Evolutionary conservation across 2,329 filamentous ascomycete species (phyloP).

Genomic region (Fusarium tricinctum): DNA sequence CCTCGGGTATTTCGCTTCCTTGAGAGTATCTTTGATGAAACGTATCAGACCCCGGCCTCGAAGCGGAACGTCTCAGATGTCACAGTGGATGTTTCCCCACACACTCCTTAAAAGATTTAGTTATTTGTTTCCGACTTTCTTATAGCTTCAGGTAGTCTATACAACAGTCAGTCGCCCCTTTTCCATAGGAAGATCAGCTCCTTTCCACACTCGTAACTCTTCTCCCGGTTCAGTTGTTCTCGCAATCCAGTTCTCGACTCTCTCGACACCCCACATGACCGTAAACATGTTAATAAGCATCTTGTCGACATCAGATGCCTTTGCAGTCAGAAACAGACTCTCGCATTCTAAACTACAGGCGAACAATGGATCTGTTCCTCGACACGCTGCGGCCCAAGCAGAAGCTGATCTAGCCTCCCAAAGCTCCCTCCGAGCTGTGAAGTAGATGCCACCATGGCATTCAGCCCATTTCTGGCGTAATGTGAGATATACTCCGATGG

Average conservation of each 20-base stretch:
- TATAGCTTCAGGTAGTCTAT: neutral
- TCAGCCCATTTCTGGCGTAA: conserved; percentile 23
- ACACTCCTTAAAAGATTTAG: accelerated
- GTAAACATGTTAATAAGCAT: conserved; percentile 18
- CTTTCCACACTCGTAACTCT: neutral
- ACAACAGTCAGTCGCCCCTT: neutral
- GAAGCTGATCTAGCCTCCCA: conserved; percentile 2
- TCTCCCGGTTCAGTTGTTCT: neutral
- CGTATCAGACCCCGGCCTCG: conserved; percentile 20
- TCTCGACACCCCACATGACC: conserved; percentile 25
- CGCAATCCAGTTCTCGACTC: conserved; percentile 26
- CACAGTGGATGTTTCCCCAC: neutral
- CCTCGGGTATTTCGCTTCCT: conserved; percentile 29
- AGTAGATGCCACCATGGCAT: conserved; percentile 10
- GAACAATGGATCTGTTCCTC: neutral
- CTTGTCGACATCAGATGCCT: conserved; percentile 3
- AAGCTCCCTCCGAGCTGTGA: neutral
- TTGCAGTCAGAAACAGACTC: conserved; percentile 13
- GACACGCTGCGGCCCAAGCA: neutral
- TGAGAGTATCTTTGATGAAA: conserved; percentile 29
- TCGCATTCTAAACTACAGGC: conserved; percentile 21
- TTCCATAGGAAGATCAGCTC: neutral
- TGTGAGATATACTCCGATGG: conserved; percentile 10
- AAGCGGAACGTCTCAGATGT: neutral
- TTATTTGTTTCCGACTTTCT: neutral